A percentile compares a stretch with the other conserved stretches of the same genome.
Evolutionary conservation across 2,329 filamentous ascomycete genomes (phyloP).

Genomic region (Mycogone perniciosa): DNA sequence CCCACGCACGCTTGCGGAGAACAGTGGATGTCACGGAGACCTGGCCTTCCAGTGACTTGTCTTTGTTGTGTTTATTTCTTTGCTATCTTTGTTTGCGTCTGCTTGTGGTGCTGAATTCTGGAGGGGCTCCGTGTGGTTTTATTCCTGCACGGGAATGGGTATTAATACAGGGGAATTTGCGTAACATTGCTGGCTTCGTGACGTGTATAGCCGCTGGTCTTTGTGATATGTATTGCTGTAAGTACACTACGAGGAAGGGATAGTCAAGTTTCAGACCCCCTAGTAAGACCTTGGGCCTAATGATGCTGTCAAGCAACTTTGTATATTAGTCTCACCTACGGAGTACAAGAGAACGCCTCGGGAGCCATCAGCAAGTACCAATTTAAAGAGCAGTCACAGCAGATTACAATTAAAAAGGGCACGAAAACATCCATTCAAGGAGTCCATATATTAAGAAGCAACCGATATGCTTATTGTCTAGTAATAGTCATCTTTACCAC

Average conservation of each 20-base stretch:
- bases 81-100: conserved; percentile 10
- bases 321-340: too few species aligned
- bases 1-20: conserved; percentile 2
- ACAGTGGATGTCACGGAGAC: conserved; percentile 9
- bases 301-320: too few species aligned
- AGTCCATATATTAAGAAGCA: neutral
- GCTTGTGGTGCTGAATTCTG: conserved; percentile 8
- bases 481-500: neutral
- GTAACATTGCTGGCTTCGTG: neutral
- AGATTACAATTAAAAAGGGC: neutral
- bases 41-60: conserved; percentile 12
- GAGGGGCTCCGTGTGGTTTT: conserved; percentile 12
- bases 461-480: neutral
- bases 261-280: too few species aligned
- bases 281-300: too few species aligned
- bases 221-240: neutral
- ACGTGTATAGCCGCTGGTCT: neutral
- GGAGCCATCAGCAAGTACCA: too few species aligned
- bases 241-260: too few species aligned
- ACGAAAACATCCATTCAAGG: neutral
- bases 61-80: conserved; percentile 14
- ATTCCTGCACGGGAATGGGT: conserved; percentile 13
- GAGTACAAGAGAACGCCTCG: too few species aligned
- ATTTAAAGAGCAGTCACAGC: too few species aligned
- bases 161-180: conserved; percentile 16